These are phyloP conservation scores for Kazachstania kunashirensis DNA, from an alignment of 805 yeast species.

Conservation along the genomic window DNA sequence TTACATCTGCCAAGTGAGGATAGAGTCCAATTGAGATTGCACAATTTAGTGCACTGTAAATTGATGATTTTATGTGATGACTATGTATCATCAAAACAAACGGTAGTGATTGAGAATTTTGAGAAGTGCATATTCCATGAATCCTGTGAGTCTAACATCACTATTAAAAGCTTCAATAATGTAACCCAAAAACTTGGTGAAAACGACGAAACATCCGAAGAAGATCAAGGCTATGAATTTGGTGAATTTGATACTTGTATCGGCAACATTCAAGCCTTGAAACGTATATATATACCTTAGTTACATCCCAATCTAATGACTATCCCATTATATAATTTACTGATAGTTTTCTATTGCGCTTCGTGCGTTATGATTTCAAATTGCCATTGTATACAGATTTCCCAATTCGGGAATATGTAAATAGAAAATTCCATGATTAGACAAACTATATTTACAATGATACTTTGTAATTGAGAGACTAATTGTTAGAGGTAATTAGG, in stretches of 20 bases:
- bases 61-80: constrained; percentile 9
- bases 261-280: neutral
- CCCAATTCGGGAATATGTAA: constrained; percentile 9
- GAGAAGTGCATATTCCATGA: constrained; percentile 15
- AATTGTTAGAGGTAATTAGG: no score
- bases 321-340: no score
- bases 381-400: no score
- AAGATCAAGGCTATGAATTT: constrained; percentile 4
- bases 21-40: constrained; percentile 21
- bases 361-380: no score
- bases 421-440: constrained; percentile 3
- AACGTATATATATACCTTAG: neutral
- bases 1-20: constrained; percentile 9
- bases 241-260: constrained; percentile 1
- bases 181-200: neutral
- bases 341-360: no score
- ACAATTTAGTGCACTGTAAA: constrained; percentile 16
- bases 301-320: no score
- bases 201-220: neutral
- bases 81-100: constrained; percentile 9
- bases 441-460: no score
- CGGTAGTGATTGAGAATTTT: constrained; percentile 22
- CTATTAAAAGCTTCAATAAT: constrained; percentile 21
- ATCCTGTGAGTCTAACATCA: constrained; percentile 7
- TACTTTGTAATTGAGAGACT: no score